Percentiles rank a stretch among this genome's conserved stretches.
Evolutionary conservation across 2,329 filamentous ascomycete genomes (phyloP).

Genomic region (Ascosphaera pollenicola): DNA sequence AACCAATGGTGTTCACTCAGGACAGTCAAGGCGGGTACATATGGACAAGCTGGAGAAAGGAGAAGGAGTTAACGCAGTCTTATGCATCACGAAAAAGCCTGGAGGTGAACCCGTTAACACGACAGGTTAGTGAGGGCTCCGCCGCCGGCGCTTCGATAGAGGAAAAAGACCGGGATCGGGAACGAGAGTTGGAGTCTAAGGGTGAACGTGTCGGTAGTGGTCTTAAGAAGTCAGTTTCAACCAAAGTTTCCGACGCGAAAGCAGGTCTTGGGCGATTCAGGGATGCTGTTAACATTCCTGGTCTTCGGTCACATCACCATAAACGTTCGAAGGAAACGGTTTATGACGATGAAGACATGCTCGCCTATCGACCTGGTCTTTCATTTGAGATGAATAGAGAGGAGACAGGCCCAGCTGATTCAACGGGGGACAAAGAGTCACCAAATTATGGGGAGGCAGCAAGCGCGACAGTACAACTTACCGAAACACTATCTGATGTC

Average conservation of each 20-base stretch:
- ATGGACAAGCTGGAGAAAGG: conserved; percentile 20
- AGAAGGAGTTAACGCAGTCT: conserved; percentile 21
- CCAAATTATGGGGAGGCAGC: no score
- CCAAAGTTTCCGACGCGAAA: conserved; percentile 56
- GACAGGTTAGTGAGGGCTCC: conserved; percentile 10
- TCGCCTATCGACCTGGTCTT: no score
- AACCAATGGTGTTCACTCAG: conserved; percentile 21
- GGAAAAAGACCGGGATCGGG: no score
- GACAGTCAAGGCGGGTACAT: conserved; percentile 24
- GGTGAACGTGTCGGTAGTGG: no score
- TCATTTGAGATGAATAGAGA: neutral
- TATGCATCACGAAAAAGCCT: conserved; percentile 10
- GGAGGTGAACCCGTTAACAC: conserved; percentile 13
- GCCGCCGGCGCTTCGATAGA: no score
- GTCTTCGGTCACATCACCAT: conserved; percentile 19
- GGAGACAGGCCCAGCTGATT: no score
- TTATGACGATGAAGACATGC: conserved; percentile 11
- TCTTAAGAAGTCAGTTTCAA: conserved; percentile 60
- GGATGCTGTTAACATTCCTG: conserved; percentile 45
- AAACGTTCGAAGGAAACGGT: conserved; percentile 15
- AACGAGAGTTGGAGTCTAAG: conserved; percentile 29
- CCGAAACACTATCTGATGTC: no score
- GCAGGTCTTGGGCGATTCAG: conserved; percentile 70
- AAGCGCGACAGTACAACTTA: no score
- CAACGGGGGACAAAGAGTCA: no score